Conservation (phyloP, 176 grass and related monocot genomes). For the Dactylis glomerata region DNA sequence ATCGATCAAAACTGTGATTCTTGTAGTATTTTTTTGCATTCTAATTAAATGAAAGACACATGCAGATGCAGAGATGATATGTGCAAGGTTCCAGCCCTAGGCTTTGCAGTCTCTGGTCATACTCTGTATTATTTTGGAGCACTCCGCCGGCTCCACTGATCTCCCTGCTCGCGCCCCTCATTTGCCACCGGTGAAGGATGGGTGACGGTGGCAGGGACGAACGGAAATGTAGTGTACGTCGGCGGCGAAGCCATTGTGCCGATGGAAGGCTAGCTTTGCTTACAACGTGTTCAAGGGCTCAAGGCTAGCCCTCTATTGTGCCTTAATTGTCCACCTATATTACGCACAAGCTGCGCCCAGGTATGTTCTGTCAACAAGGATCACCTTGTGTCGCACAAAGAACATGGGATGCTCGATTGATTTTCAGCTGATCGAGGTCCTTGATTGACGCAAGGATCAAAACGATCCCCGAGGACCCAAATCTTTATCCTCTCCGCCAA, state of each 20-base stretch:
- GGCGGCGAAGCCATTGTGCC: neutral
- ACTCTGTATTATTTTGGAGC: no score
- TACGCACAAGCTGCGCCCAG: no score
- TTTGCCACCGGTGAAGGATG: neutral
- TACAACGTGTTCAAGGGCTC: no score
- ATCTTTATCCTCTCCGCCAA: conserved; percentile 25
- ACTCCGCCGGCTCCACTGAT: no score
- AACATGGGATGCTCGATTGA: neutral
- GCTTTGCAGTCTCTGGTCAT: no score
- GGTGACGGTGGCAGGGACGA: neutral
- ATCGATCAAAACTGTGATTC: no score
- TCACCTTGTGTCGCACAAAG: neutral
- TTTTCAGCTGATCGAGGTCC: conserved; percentile 42
- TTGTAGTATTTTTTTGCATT: no score
- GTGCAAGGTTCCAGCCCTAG: no score
- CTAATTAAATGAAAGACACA: no score
- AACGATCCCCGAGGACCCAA: conserved; percentile 47
- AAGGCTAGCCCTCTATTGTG: no score
- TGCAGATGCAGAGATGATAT: no score
- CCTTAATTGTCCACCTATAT: conserved; percentile 51
- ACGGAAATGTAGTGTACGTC: neutral
- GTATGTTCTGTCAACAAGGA: neutral
- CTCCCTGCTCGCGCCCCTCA: no score
- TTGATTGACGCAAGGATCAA: conserved; percentile 44
- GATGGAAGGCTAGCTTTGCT: neutral